Evolutionary conservation across 2,329 filamentous ascomycete genomes (phyloP).

Genomic region (Elsinoe necatrix): DNA sequence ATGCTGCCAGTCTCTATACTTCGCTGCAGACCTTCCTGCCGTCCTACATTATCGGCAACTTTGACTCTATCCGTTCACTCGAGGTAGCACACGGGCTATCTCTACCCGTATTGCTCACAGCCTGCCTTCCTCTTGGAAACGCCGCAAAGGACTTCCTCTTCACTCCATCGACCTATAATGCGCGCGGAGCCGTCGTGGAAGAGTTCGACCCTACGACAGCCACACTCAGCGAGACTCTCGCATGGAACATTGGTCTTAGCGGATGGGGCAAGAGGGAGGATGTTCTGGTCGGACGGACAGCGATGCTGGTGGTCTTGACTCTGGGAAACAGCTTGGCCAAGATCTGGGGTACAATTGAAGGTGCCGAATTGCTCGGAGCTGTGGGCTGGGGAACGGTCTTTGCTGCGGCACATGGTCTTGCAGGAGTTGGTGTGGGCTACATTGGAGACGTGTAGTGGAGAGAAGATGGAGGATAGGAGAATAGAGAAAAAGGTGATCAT

Average conservation of each 20-base stretch:
- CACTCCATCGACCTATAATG: conserved; percentile 49
- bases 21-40: conserved; percentile 65
- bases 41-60: conserved; percentile 63
- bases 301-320: conserved; percentile 38
- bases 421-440: conserved; percentile 50
- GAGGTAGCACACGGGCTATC: conserved; percentile 57
- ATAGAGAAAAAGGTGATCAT: not conserved
- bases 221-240: conserved; percentile 59
- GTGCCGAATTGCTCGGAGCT: conserved; percentile 63
- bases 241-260: conserved; percentile 53
- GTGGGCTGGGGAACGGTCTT: conserved; percentile 65
- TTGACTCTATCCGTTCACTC: conserved; percentile 62
- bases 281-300: conserved; percentile 49
- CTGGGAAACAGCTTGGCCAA: conserved; percentile 54
- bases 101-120: conserved; percentile 38
- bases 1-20: conserved; percentile 62
- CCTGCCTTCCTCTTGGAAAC: conserved; percentile 59
- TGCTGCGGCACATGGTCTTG: conserved; percentile 55
- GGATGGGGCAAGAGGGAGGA: conserved; percentile 59
- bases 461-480: not conserved
- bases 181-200: conserved; percentile 35
- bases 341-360: conserved; percentile 57
- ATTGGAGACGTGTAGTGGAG: conserved; percentile 33
- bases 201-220: conserved; percentile 58
- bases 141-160: conserved; percentile 73